Base-by-base conservation (phyloP, 768 basidiomycete genomes). In the Lactifluus rugatus region DNA sequence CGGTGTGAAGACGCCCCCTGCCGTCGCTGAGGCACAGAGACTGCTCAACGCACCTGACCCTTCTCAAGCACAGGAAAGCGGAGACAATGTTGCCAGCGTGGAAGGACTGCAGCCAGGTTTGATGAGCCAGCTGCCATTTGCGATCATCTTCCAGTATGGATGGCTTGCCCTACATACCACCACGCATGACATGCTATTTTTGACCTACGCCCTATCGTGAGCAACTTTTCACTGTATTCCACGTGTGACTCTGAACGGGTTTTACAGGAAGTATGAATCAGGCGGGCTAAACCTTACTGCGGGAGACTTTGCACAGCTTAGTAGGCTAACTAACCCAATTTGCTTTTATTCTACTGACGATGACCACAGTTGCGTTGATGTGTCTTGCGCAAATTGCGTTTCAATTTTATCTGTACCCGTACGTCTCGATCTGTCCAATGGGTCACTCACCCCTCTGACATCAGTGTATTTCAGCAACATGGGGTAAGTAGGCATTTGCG, bases 231-330 rank as follows among this genome's bases (percentile, higher is more conserved):
- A 52, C n/a, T 54, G 21, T 13, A 44, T 48, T 4, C 19, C 34
- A 31, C 48, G 63, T 28, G 54, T 54, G 28, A 31, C 44, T 3
- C 37, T 45, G 26, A 55, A 54, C 19, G 17, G 53, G 10, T 7
- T 57, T 25, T 54, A 37, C 68, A 94, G 90, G 14, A 83, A 87
- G 64, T 90, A 90, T 67, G 75, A 81, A 19, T 77, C 83, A 6
- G 94, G 94, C n/a, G 96, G 96, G 1, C 72, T 99, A 62, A 93
- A 91, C 57, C 76, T 99, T 54, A 87, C 86, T 66, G 90, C 96
- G 0, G 88, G 87, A 1, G 83, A 96, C 71, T 99, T 94, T 72
- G 91, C 94, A 2, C 84, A 92, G 68, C 79, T 97, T 17, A 93
- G 87, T 91, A 60, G 52, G 81, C 73, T 3, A n/a, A 14, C 26